Percentiles rank a stretch among this genome's conserved stretches.
phyloP scores from a whole-genome alignment of 257 asterid species.

The Scutellaria barbata region DNA sequence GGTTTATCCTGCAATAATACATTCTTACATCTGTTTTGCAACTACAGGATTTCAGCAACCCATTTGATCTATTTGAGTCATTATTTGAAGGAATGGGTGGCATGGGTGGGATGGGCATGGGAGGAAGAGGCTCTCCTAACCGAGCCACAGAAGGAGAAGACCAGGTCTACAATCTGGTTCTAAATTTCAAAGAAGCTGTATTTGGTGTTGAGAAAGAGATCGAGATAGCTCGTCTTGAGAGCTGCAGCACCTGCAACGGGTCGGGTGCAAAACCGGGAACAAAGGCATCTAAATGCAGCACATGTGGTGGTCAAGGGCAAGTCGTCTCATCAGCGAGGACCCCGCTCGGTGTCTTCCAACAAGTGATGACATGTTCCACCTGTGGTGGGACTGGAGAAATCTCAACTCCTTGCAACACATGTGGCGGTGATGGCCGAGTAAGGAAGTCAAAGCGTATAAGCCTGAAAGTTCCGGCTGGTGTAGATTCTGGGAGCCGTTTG shows the following conservation, averaged over 20 bases:
- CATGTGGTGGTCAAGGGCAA: slow-evolving; percentile 97
- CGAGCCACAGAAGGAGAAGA: slow-evolving; percentile 95
- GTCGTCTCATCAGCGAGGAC: slow-evolving; percentile 87
- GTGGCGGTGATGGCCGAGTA: slow-evolving; percentile 81
- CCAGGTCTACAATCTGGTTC: slow-evolving; percentile 71
- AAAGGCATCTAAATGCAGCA: slow-evolving; percentile 63
- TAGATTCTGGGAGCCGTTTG: slow-evolving; percentile 84
- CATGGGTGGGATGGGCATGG: slow-evolving; percentile 89
- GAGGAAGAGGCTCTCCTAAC: slow-evolving; percentile 74
- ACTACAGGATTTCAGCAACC: slow-evolving; percentile 91
- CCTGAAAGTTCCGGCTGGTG: slow-evolving; percentile 94
- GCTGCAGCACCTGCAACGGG: slow-evolving; percentile 88
- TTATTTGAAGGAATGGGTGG: slow-evolving; percentile 90
- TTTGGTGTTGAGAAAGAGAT: slow-evolving; percentile 95
- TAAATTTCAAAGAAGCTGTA: slow-evolving; percentile 91
- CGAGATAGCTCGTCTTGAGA: slow-evolving; percentile 84
- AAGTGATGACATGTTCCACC: slow-evolving; percentile 86
- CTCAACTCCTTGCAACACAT: slow-evolving; percentile 84
- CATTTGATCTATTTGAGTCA: slow-evolving; percentile 90
- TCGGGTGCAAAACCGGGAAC: slow-evolving; percentile 96
- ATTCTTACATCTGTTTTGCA: slow-evolving; percentile 35
- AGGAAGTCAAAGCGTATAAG: slow-evolving; percentile 90
- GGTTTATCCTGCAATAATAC: slow-evolving; percentile 4
- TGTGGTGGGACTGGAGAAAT: slow-evolving; percentile 86
- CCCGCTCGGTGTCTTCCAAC: slow-evolving; percentile 97